Evolutionary conservation across 768 basidiomycete species (phyloP), one percentile per base, ranked within the genome.

Genomic region (Kwoniella sp.): DNA sequence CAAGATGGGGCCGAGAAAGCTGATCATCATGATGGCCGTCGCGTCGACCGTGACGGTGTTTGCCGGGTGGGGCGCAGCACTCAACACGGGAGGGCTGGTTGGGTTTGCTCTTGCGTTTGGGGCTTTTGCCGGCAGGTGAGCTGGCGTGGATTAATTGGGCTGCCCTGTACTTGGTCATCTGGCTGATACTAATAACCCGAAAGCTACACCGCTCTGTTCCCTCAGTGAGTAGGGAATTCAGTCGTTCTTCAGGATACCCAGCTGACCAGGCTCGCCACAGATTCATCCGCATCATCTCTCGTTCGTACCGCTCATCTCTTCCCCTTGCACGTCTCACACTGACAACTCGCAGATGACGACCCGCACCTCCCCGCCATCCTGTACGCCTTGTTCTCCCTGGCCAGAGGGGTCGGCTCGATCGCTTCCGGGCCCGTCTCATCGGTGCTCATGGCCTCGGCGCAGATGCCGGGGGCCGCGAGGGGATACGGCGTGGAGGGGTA

Each of bases 51-150:
- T 53, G 3, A 53, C 50, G 11, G 61, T 63, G 2, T 56, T 49
- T 27, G 61, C 54, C 7, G 57, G 57, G 1, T 63, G 61, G 61
- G 61, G 61, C n/a, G 52, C 60, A 8, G 52, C 56, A n/a, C 48
- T 31, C 32, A 41, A 55, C 34, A 33, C 48, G 22, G 50, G 53
- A 22, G 61, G 61, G 5, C 20, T 63, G 42, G 20, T 63, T 2
- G 53, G 50, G 5, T 63, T 63, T 23, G 43, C 54, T 10, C 25
- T 63, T 4, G 42, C 57, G 14, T 63, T 63, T 53, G 61, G 61
- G 2, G 43, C 26, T 6, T 59, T 54, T 32, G 57, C 57, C n/a
- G 57, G 57, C 23, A 53, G 51, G 57, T 59, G 25, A 50, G 53
- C 53, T 12, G 3, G 36, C 27, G 46, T n/a, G n/a, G n/a, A n/a